phyloP scores from a whole-genome alignment of 2,329 filamentous ascomycete genomes.

The Hansfordia pulvinata region DNA sequence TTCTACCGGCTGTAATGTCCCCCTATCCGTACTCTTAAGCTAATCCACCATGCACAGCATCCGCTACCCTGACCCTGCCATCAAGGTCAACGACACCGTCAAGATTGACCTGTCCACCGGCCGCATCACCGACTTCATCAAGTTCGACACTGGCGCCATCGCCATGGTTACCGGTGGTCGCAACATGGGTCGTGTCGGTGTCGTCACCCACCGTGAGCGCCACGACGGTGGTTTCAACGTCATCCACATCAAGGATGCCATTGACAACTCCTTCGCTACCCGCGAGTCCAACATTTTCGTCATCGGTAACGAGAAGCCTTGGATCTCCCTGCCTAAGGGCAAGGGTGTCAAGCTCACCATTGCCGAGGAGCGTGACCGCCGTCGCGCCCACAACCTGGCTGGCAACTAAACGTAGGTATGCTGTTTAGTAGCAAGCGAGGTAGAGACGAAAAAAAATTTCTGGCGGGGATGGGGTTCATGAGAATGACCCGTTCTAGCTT shows the following conservation, averaged over 20 bases:
- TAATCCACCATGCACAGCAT: conserved; percentile 47
- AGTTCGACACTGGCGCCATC: conserved; percentile 96
- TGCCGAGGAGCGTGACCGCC: conserved; percentile 97
- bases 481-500: too few relatives aligned
- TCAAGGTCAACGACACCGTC: conserved; percentile 99
- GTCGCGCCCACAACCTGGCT: conserved; percentile 52
- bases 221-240: conserved; percentile 99
- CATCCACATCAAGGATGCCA: conserved; percentile 98
- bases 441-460: too few relatives aligned
- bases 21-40: conserved; percentile 24
- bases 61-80: conserved; percentile 94
- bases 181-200: conserved; percentile 99
- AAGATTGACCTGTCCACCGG: conserved; percentile 96
- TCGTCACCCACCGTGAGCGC: conserved; percentile 99
- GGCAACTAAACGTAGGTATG: conserved; percentile 29
- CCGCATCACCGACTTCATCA: conserved; percentile 97
- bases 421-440: too few relatives aligned
- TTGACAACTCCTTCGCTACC: conserved; percentile 99
- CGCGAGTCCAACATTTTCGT: conserved; percentile 99
- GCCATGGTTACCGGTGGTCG: conserved; percentile 99
- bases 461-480: too few relatives aligned
- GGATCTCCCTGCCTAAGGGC: conserved; percentile 99
- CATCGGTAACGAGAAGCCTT: conserved; percentile 97
- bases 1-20: conserved; percentile 44
- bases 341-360: conserved; percentile 99